Conservation (phyloP, 176 grass and related monocot genomes). For the Phyllostachys edulis region DNA sequence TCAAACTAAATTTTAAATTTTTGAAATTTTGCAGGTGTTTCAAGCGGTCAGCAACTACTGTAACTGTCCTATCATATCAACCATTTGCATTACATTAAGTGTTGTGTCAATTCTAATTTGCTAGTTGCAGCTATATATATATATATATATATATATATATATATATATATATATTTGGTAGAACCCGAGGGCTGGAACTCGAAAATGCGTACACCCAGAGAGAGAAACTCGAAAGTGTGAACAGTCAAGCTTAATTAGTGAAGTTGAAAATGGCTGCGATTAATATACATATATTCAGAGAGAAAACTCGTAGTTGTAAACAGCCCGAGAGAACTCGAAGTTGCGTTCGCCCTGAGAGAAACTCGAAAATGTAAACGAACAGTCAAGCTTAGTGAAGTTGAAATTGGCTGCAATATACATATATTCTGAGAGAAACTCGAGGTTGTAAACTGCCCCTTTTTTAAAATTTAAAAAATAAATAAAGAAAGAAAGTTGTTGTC, state of each 20-base stretch:
- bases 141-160: too few relatives aligned
- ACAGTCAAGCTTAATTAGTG: not conserved
- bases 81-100: constrained; percentile 5
- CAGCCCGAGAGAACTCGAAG: constrained; percentile 22
- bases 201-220: not conserved
- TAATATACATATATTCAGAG: not conserved
- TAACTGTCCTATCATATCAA: not conserved
- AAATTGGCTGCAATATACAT: not conserved
- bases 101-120: not conserved
- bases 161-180: not conserved
- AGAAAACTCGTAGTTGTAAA: constrained; percentile 9
- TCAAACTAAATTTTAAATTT: too few relatives aligned
- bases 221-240: constrained; percentile 1
- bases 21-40: too few relatives aligned
- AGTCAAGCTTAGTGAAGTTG: not conserved
- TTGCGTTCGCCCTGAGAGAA: constrained; percentile 10
- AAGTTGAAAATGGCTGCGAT: not conserved
- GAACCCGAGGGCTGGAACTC: not conserved
- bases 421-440: not conserved
- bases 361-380: constrained; percentile 21
- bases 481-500: not conserved
- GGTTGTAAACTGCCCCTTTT: not conserved
- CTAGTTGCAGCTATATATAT: not conserved
- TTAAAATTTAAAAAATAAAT: too few relatives aligned
- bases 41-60: not conserved